These are phyloP conservation scores for Claviceps spartinae DNA, from an alignment of 2,329 filamentous ascomycete species.

Conservation along the genomic window DNA sequence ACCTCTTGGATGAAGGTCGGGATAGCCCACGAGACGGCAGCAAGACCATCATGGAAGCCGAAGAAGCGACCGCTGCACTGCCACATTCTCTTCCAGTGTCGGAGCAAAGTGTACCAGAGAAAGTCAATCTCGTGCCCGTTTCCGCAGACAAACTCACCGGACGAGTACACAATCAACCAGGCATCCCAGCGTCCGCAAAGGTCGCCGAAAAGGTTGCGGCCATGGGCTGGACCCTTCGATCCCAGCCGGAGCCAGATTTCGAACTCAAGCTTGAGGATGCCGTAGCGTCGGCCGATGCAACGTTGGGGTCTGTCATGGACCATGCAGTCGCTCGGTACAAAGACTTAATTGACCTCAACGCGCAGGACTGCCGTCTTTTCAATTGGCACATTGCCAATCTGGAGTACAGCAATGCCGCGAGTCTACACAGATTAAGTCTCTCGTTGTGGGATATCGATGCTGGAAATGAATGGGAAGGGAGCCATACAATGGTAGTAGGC, in stretches of 20 bases:
- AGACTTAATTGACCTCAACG: conserved; percentile 64
- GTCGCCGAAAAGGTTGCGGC: conserved; percentile 63
- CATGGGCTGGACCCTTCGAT: conserved; percentile 71
- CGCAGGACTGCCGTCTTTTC: conserved; percentile 77
- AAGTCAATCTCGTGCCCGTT: conserved; percentile 46
- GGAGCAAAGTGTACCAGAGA: conserved; percentile 38
- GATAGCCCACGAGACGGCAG: conserved; percentile 60
- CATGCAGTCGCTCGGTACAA: conserved; percentile 83
- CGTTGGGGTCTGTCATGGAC: conserved; percentile 82
- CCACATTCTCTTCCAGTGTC: conserved; percentile 39
- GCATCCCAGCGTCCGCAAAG: conserved; percentile 53
- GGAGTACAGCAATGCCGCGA: conserved; percentile 92
- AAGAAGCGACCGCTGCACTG: conserved; percentile 54
- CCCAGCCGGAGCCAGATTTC: conserved; percentile 45
- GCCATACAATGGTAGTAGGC: conserved; percentile 84
- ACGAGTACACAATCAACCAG: conserved; percentile 56
- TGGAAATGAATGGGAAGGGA: conserved; percentile 92
- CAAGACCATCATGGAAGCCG: conserved; percentile 56
- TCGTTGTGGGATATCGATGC: conserved; percentile 94
- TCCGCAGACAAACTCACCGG: conserved; percentile 59
- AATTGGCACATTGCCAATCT: conserved; percentile 99
- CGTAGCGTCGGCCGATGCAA: conserved; percentile 52
- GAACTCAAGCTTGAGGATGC: conserved; percentile 60
- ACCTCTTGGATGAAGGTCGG: conserved; percentile 67
- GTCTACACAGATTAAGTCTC: conserved; percentile 74